Evolutionary conservation across 2,329 filamentous ascomycete species (phyloP).

Genomic region (Cladosporium sp.): DNA sequence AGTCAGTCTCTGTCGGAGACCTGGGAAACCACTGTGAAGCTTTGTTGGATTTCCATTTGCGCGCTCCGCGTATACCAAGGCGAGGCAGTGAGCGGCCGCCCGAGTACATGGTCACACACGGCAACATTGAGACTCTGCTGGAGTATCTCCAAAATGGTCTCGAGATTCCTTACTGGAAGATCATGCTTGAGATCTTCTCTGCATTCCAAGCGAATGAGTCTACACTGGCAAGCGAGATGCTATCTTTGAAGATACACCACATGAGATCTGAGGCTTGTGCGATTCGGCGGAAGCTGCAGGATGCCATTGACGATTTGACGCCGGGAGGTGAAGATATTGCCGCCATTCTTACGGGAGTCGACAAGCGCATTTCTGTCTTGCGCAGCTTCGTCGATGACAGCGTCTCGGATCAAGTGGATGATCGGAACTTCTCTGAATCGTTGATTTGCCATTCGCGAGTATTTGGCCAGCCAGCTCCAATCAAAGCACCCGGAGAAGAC

Average conservation of each 20-base stretch:
- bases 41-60: neutral
- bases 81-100: neutral
- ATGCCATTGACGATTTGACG: neutral
- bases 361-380: neutral
- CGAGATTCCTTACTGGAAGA: neutral
- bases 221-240: neutral
- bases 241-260: neutral
- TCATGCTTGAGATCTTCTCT: neutral
- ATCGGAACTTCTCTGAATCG: too few relatives aligned
- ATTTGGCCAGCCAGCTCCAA: too few relatives aligned
- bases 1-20: neutral
- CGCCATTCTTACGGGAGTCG: neutral
- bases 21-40: neutral
- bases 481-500: neutral
- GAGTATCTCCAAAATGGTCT: neutral
- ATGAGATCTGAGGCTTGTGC: neutral
- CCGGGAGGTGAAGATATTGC: neutral
- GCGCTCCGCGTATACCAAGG: neutral
- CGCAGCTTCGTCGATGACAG: neutral
- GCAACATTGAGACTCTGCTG: neutral
- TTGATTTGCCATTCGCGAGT: too few relatives aligned
- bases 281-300: neutral
- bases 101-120: neutral
- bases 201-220: neutral
- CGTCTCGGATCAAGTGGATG: neutral